Evolutionary conservation across 2,329 filamentous ascomycete genomes (phyloP), one percentile per base, ranked within the genome.

Genomic region (Neofusicoccum umdonicola): DNA sequence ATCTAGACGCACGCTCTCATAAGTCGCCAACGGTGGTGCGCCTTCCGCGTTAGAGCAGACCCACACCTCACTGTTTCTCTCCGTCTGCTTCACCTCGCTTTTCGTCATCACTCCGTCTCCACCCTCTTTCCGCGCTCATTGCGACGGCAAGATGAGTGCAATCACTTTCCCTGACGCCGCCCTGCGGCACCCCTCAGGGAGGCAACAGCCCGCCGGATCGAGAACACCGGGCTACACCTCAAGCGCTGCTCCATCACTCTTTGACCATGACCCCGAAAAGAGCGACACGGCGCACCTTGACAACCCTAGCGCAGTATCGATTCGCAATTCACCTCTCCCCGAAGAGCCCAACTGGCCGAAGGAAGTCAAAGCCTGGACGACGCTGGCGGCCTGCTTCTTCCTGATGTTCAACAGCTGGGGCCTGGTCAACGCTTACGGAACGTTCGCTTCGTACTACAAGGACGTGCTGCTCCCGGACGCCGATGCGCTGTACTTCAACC

Each of bases 361-460:
- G 31, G 73, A 75, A 50, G 81, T 79, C 79, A 72, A 77, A 66
- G 77, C 82, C 13, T 83, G 81, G 65, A 68, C 74, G 6, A 78
- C 77, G 62, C 73, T 82, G 63, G 68, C 81, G 4, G 80, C 78
- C 27, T 81, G 82, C 66, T 83, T 83, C 71, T 77, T 82, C 64
- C 79, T 83, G 63, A 83, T 83, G 82, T 81, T 80, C 71, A 81
- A 81, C 68, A 77, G 75, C 34, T 82, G 80, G 80, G 80, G 80
- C 11, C 69, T 82, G 1, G 79, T 83, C 37, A 83, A 82, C 66
- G 78, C 80, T 5, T 84, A 81, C 64, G 82, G 82, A 42, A 83
- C 81, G 3, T 84, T 80, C 71, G 74, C 79, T 1, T 82, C 80
- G 1, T 83, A 79, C 71, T 84, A 84, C 68, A 77, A 77, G 66